Percentiles rank a stretch among this genome's conserved stretches.
These are phyloP conservation scores for Crithidia brevicula DNA, from an alignment of 208 protist species.

Conservation along the genomic window DNA sequence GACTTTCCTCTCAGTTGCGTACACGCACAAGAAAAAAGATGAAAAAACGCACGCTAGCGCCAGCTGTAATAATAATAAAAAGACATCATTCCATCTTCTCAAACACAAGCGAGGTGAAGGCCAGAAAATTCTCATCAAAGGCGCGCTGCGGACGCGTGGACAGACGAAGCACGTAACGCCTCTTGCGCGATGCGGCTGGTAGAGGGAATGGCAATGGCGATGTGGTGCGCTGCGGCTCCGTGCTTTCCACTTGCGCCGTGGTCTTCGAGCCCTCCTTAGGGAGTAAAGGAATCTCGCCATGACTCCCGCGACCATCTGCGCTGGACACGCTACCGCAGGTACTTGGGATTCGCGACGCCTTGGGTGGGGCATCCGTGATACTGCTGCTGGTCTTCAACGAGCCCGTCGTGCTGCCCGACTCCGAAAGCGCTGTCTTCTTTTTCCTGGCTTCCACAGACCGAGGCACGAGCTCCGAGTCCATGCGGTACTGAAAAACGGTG, in stretches of 20 bases:
- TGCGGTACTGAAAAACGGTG: slow-evolving; percentile 31
- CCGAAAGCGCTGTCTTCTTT: not conserved
- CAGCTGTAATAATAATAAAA: slow-evolving; percentile 27
- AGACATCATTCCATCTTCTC: slow-evolving; percentile 22
- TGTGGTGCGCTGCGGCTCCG: not conserved
- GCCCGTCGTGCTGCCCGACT: not conserved
- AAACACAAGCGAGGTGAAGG: slow-evolving; percentile 33
- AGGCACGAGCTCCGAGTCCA: slow-evolving; percentile 18
- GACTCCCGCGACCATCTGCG: slow-evolving; percentile 10
- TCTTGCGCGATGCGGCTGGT: not conserved
- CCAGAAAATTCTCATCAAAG: slow-evolving; percentile 29
- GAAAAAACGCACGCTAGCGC: not conserved
- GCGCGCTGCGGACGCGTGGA: slow-evolving; percentile 31
- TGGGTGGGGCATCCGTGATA: slow-evolving; percentile 5
- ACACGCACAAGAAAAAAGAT: not conserved
- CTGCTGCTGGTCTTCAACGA: not conserved
- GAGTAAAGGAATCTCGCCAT: not conserved
- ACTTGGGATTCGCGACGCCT: slow-evolving; percentile 12
- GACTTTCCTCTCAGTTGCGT: too few species aligned
- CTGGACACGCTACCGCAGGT: slow-evolving; percentile 21
- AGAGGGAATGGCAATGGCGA: not conserved
- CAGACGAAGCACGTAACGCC: slow-evolving; percentile 24
- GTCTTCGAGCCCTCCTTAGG: not conserved
- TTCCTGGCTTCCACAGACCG: not conserved
- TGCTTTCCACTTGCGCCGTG: not conserved